These are phyloP conservation scores for Tolypocladium guangdongense DNA, from an alignment of 2,329 filamentous ascomycete species.

Conservation along the genomic window DNA sequence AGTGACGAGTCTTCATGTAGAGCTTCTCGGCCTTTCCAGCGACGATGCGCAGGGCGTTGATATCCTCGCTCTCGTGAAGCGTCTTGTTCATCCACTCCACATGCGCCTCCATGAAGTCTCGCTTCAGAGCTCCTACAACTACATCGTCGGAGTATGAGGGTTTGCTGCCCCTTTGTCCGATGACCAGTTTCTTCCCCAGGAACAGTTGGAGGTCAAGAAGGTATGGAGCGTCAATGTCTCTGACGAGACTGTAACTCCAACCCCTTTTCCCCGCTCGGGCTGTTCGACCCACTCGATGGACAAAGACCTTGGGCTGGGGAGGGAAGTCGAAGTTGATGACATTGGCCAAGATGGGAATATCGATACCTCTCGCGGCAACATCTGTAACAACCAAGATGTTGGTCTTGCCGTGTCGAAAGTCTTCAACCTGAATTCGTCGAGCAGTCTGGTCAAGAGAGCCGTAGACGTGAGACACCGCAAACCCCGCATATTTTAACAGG, in stretches of 20 bases:
- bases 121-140: conserved; percentile 64
- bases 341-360: conserved; percentile 91
- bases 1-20: conserved; percentile 80
- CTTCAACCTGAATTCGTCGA: conserved; percentile 81
- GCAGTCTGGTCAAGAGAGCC: conserved; percentile 91
- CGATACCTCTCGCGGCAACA: conserved; percentile 91
- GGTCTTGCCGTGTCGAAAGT: conserved; percentile 73
- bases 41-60: conserved; percentile 59
- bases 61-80: conserved; percentile 63
- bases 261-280: conserved; percentile 86
- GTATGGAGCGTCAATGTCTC: conserved; percentile 82
- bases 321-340: conserved; percentile 99
- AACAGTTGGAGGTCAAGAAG: conserved; percentile 91
- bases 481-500: conserved; percentile 71
- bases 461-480: conserved; percentile 87
- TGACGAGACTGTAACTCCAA: conserved; percentile 90
- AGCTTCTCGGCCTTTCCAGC: conserved; percentile 84
- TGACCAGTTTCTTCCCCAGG: conserved; percentile 68
- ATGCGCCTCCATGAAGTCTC: conserved; percentile 62
- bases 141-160: conserved; percentile 74
- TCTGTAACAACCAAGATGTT: conserved; percentile 95
- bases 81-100: conserved; percentile 79
- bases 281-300: conserved; percentile 91
- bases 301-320: conserved; percentile 90
- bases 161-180: conserved; percentile 55